Conservation (phyloP, 305 asterid species). For the Coffea humblotiana region DNA sequence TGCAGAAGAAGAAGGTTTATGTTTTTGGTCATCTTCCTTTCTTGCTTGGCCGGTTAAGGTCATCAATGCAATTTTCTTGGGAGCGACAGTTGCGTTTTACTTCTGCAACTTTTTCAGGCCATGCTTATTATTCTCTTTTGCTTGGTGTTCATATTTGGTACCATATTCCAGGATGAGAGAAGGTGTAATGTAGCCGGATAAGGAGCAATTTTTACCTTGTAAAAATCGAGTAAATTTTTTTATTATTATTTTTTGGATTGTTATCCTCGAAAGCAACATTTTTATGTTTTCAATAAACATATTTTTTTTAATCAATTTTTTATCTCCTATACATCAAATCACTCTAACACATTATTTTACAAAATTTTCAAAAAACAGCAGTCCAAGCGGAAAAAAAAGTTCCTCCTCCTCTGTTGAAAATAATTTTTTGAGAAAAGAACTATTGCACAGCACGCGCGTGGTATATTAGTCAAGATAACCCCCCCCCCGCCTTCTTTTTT, state of each 20-base stretch:
- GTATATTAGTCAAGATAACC: not conserved
- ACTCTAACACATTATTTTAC: too few relatives aligned
- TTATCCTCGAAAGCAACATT: too few relatives aligned
- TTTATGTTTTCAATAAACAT: too few relatives aligned
- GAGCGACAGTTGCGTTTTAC: not conserved
- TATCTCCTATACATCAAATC: too few relatives aligned
- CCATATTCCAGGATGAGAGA: not conserved
- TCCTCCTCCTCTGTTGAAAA: too few relatives aligned
- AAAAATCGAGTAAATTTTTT: not conserved
- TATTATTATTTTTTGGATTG: too few relatives aligned
- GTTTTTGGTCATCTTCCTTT: constrained; percentile 5
- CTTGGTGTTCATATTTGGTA: not conserved
- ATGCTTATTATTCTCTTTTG: not conserved
- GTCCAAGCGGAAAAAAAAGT: too few relatives aligned
- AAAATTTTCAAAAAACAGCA: too few relatives aligned
- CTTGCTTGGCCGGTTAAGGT: not conserved
- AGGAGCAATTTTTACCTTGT: not conserved
- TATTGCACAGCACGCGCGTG: too few relatives aligned
- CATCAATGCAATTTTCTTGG: not conserved
- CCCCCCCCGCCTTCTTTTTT: too few relatives aligned
- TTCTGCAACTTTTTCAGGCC: not conserved
- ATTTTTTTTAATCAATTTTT: too few relatives aligned
- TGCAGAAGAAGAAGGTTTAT: constrained; percentile 12
- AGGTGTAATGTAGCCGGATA: not conserved
- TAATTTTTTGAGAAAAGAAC: too few relatives aligned